These are phyloP conservation scores for Hydrangea macrophylla DNA, from an alignment of 148 eudicot genomes.

Conservation along the genomic window DNA sequence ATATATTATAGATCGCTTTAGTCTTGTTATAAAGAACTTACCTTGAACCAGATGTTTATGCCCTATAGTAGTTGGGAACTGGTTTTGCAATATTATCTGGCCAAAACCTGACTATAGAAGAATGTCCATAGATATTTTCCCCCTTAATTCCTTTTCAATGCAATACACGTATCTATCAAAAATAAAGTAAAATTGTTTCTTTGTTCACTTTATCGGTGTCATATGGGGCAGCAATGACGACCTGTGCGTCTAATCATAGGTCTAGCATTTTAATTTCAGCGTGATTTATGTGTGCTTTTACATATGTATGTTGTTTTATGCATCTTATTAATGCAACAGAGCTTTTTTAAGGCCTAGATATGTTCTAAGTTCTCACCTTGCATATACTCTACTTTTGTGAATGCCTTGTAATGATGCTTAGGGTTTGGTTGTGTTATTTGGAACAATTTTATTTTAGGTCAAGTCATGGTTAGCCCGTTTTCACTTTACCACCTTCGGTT, in stretches of 20 bases:
- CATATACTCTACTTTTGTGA: constrained; percentile 1
- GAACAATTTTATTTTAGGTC: not conserved
- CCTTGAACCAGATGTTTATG: not conserved
- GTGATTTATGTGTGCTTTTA: not conserved
- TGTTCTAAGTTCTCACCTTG: not conserved
- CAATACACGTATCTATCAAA: too few species aligned
- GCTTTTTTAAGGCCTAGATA: not conserved
- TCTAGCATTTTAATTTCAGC: constrained; percentile 8
- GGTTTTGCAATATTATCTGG: not conserved
- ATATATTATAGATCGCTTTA: not conserved
- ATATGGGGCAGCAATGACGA: too few species aligned
- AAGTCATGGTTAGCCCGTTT: too few species aligned
- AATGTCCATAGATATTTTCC: too few species aligned
- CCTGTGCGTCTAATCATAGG: too few species aligned
- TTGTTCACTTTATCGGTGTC: too few species aligned
- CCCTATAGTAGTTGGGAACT: not conserved
- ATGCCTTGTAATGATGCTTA: not conserved
- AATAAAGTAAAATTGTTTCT: too few species aligned
- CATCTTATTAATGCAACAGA: not conserved
- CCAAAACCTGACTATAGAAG: not conserved
- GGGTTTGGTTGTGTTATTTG: not conserved
- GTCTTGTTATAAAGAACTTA: too few species aligned
- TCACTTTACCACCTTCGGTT: too few species aligned
- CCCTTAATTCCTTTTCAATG: too few species aligned
- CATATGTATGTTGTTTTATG: not conserved